Evolutionary conservation across 495 filamentous ascomycete species (phyloP), one percentile per base, ranked within the genome.

Genomic region (Ramalina intermedia): DNA sequence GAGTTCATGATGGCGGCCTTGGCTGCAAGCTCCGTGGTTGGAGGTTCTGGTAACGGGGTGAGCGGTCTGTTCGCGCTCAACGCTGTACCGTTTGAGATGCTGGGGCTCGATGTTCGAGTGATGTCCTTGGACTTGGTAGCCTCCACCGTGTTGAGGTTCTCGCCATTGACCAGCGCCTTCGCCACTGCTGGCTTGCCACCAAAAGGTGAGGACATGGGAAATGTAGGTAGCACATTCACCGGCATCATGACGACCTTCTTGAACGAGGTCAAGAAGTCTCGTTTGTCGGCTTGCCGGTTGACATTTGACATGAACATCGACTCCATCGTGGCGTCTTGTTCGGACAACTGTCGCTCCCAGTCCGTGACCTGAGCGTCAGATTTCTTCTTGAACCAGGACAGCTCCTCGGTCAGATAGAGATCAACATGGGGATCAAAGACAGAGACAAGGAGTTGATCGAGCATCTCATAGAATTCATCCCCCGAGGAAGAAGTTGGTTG

Each of bases 191-290:
- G 66, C 55, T 70, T 74, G 23, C 66, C 58, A 8, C 61, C 56
- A 42, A 69, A 72, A 18, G 69, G 71, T 36, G 76, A 78, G 43
- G 82, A 75, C 21, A 75, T 72, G 12, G 75, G 71, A 43, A 74
- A 58, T 6, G 62, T 71, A 4, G 86, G 87, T 3, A 96, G 66
- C 21, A 89, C 87, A 43, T 86, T 91, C 26, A 96, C 89, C 20
- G 93, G 93, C 80, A 94, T 87, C 85, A 96, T 94, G 54, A 99
- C 86, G 9, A 99, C 91, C 59, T 99, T 96, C 63, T 87, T 96
- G 70, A 99, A 99, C 1, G 88, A 93, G 16, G 79, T 90, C 55
- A 99, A 60, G 58, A 99, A 99, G 62, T 99, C 93, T 40, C 82
- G 80, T 63, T 99, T 99, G 59, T 91, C 93, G 2, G 85, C 90